These are phyloP conservation scores for Wickerhamomyces sp. DNA, from an alignment of 1,139 yeast species.

Conservation along the genomic window DNA sequence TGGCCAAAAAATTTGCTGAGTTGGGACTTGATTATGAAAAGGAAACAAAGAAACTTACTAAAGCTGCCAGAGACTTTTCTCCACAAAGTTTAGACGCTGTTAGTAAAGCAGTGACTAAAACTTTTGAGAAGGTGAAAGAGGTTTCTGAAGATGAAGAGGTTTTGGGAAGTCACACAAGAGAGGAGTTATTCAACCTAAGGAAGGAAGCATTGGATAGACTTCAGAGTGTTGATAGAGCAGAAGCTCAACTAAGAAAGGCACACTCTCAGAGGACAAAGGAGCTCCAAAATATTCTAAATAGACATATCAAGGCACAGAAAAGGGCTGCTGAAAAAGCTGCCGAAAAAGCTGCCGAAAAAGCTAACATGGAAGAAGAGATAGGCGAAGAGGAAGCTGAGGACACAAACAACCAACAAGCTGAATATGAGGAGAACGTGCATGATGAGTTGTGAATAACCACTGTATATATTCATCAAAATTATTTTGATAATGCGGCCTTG, in stretches of 20 bases:
- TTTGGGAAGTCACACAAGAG: slow-evolving; percentile 30
- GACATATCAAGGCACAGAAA: slow-evolving; percentile 32
- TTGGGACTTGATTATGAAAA: slow-evolving; percentile 45
- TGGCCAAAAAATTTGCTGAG: slow-evolving; percentile 38
- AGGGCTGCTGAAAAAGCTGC: slow-evolving; percentile 31
- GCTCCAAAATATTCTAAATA: slow-evolving; percentile 33
- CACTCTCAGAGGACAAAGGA: slow-evolving; percentile 38
- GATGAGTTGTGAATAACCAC: slow-evolving; percentile 2
- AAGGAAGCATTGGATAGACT: slow-evolving; percentile 34
- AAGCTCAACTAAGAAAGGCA: slow-evolving; percentile 31
- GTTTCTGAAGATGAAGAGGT: slow-evolving; percentile 29
- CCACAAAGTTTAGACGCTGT: slow-evolving; percentile 33
- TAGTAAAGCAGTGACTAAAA: slow-evolving; percentile 32
- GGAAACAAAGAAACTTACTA: slow-evolving; percentile 40
- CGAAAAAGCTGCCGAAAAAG: slow-evolving; percentile 20
- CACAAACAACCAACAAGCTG: not conserved
- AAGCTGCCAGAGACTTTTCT: slow-evolving; percentile 23
- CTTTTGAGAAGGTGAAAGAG: slow-evolving; percentile 34
- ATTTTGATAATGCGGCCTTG: too few species aligned
- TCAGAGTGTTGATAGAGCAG: slow-evolving; percentile 32
- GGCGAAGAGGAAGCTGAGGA: not conserved
- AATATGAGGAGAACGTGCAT: not conserved
- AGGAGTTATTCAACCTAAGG: slow-evolving; percentile 32
- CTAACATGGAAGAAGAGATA: not conserved
- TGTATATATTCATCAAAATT: not conserved